phyloP scores from a whole-genome alignment of 495 filamentous ascomycete species.

The Hyphodiscus hymeniophilus region DNA sequence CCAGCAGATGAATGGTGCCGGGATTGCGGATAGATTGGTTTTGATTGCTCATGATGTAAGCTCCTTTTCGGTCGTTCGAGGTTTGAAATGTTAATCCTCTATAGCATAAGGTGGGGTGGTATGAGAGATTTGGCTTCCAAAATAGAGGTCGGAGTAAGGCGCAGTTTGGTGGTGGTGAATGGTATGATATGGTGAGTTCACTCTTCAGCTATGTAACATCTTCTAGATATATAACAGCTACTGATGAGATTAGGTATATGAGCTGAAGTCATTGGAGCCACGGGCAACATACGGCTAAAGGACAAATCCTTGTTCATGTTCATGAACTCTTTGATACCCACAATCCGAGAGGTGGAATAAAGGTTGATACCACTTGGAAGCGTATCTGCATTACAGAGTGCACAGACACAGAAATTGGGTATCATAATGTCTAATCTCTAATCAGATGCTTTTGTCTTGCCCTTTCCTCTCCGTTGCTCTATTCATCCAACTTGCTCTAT shows the following conservation, averaged over 20 bases:
- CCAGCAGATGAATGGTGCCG: constrained; percentile 52
- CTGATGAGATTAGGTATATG: constrained; percentile 10
- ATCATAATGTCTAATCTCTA: constrained; percentile 4
- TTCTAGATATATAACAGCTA: neutral
- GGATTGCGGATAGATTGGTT: constrained; percentile 61
- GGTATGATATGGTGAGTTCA: constrained; percentile 59
- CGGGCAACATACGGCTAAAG: constrained; percentile 19
- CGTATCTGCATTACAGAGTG: neutral
- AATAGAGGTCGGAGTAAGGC: constrained; percentile 56
- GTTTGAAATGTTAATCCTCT: constrained; percentile 6
- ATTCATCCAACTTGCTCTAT: too few species aligned
- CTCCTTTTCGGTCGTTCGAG: constrained; percentile 2
- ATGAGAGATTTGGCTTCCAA: constrained; percentile 67
- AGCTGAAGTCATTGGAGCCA: constrained; percentile 14
- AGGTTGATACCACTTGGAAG: too few species aligned
- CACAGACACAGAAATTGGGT: constrained; percentile 6
- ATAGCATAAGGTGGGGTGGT: constrained; percentile 55
- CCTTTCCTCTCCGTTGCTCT: too few species aligned
- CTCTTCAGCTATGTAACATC: neutral
- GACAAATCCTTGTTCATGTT: neutral
- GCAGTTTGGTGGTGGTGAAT: constrained; percentile 68
- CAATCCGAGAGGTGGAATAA: too few species aligned
- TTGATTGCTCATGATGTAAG: constrained; percentile 67
- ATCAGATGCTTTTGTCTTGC: too few species aligned
- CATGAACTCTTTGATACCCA: constrained; percentile 17